Percentiles rank a stretch among this genome's conserved stretches.
Conservation (phyloP, 495 filamentous ascomycete genomes). For the Gamarada debralockiae region DNA sequence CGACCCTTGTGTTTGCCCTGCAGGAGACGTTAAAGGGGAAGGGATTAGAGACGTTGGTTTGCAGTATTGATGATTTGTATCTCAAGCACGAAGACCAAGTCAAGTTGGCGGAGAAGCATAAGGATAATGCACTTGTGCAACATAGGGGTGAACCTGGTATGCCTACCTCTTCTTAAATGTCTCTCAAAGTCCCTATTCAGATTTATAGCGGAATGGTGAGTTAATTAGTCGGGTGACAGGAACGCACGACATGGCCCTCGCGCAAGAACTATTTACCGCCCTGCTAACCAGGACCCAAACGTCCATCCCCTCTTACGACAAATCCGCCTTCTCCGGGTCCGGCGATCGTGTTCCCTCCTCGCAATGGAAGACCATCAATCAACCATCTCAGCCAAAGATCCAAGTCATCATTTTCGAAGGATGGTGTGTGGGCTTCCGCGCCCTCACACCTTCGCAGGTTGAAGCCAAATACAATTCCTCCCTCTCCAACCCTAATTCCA, state of each 20-base stretch:
- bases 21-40: slow-evolving; percentile 59
- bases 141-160: slow-evolving; percentile 73
- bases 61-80: slow-evolving; percentile 93
- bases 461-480: slow-evolving; percentile 32
- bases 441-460: slow-evolving; percentile 32
- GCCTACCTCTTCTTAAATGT: not conserved
- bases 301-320: slow-evolving; percentile 79
- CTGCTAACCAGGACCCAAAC: slow-evolving; percentile 49
- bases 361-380: slow-evolving; percentile 62
- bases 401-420: slow-evolving; percentile 82
- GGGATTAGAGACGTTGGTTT: slow-evolving; percentile 65
- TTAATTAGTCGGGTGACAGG: slow-evolving; percentile 31
- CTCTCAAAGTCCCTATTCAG: not conserved
- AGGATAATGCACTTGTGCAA: slow-evolving; percentile 71
- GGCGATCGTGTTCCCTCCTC: slow-evolving; percentile 68
- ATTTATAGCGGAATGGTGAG: not conserved
- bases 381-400: slow-evolving; percentile 43
- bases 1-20: slow-evolving; percentile 74
- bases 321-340: slow-evolving; percentile 68
- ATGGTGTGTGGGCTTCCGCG: slow-evolving; percentile 86
- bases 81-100: slow-evolving; percentile 68
- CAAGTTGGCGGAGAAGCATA: slow-evolving; percentile 59
- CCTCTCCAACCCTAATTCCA: slow-evolving; percentile 40
- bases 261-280: slow-evolving; percentile 54
- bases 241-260: slow-evolving; percentile 78